Evolutionary conservation across 495 filamentous ascomycete genomes (phyloP).

Genomic region (Penicillium samsonianum): DNA sequence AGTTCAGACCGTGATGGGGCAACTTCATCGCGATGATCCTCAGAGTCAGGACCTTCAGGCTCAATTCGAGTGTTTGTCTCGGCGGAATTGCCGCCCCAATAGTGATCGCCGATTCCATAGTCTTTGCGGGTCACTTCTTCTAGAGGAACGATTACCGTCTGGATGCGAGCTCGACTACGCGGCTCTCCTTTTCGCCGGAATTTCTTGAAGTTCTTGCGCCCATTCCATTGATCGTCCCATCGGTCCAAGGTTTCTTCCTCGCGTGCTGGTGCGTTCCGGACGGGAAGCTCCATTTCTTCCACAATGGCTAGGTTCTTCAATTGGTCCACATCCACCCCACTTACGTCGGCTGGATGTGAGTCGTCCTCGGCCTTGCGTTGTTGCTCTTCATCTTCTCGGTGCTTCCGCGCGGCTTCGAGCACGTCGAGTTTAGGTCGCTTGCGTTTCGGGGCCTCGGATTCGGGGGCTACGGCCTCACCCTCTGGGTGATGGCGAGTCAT

Average conservation of each 20-base stretch:
- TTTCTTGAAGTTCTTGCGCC: slow-evolving; percentile 93
- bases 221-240: slow-evolving; percentile 94
- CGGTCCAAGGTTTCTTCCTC: slow-evolving; percentile 56
- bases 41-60: slow-evolving; percentile 21
- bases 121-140: slow-evolving; percentile 78
- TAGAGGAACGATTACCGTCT: slow-evolving; percentile 71
- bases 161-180: slow-evolving; percentile 45
- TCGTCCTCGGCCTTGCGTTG: slow-evolving; percentile 45
- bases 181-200: slow-evolving; percentile 67
- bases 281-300: slow-evolving; percentile 71
- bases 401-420: slow-evolving; percentile 64
- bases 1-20: slow-evolving; percentile 14
- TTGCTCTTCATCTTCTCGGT: slow-evolving; percentile 59
- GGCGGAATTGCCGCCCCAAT: slow-evolving; percentile 58
- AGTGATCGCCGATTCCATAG: slow-evolving; percentile 82
- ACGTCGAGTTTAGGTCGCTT: slow-evolving; percentile 67
- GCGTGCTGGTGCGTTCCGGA: slow-evolving; percentile 18
- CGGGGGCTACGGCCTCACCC: slow-evolving; percentile 10
- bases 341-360: slow-evolving; percentile 49
- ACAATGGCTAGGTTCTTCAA: slow-evolving; percentile 76
- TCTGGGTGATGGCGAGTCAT: slow-evolving; percentile 23
- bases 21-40: slow-evolving; percentile 5
- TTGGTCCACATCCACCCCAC: slow-evolving; percentile 66
- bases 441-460: slow-evolving; percentile 34
- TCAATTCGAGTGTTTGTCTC: slow-evolving; percentile 25